These are phyloP conservation scores for Colletotrichum sp. DNA, from an alignment of 2,329 filamentous ascomycete genomes.

Conservation along the genomic window DNA sequence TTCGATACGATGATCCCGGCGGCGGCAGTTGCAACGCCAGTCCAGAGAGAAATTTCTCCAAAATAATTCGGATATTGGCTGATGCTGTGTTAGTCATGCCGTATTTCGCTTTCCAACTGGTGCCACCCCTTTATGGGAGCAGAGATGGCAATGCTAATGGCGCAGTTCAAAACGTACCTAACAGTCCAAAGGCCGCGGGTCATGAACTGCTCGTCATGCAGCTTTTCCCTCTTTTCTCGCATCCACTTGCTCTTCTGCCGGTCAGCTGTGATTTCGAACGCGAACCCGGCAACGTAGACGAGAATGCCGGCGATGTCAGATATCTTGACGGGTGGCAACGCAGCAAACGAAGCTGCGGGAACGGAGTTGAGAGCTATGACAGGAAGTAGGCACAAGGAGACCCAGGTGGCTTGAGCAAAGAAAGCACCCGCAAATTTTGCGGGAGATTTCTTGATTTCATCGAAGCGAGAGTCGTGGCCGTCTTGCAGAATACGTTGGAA, in stretches of 20 bases:
- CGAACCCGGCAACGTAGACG: constrained; percentile 63
- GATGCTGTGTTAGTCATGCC: neutral
- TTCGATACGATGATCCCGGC: constrained; percentile 59
- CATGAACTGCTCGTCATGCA: constrained; percentile 71
- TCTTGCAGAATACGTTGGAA: constrained; percentile 64
- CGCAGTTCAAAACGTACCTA: constrained; percentile 38
- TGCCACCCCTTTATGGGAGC: neutral
- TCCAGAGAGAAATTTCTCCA: constrained; percentile 74
- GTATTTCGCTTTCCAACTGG: neutral
- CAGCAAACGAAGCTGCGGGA: constrained; percentile 56
- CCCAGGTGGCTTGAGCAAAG: constrained; percentile 68
- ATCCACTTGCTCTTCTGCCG: constrained; percentile 68
- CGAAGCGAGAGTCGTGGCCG: constrained; percentile 61
- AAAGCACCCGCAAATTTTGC: constrained; percentile 41
- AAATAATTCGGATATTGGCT: constrained; percentile 74
- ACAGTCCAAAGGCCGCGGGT: constrained; percentile 66
- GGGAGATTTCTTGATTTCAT: constrained; percentile 41
- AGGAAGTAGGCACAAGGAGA: constrained; percentile 69
- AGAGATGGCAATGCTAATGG: neutral
- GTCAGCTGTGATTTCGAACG: constrained; percentile 67
- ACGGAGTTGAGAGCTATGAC: constrained; percentile 68
- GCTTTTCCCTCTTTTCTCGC: constrained; percentile 65
- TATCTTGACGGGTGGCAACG: constrained; percentile 49
- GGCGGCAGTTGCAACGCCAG: constrained; percentile 65
- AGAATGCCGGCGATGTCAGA: constrained; percentile 63